Base-by-base conservation (phyloP, 1,139 yeast genomes). In the Geotrichum cucujoidarum region DNA sequence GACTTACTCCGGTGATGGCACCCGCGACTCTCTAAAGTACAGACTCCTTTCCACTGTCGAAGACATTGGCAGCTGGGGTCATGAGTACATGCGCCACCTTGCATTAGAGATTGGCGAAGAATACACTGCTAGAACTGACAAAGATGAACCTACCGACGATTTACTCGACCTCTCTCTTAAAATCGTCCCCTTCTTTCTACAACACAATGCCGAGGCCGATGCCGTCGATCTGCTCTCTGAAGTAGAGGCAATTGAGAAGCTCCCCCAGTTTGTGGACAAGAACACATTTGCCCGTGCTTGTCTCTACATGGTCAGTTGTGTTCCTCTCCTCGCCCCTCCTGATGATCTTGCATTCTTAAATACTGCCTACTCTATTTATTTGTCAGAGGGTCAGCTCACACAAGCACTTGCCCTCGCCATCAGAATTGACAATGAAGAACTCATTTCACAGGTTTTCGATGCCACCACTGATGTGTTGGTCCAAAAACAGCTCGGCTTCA, bases 161-260 rank as follows among this genome's bases (percentile, higher is more conserved):
- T 73, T 94, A 57, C 68, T 84, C 48, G 73, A 75, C 41, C 75
- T 92, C 56, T 78, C 95, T 2, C 69, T 87, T 57, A 78, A 83
- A 58, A 83, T 94, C 60, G 92, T 87, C 31, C 96, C 97, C 25
- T 86, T 83, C 61, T 92, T 92, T 70, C 75, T 92, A 59, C 82
- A 86, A 61, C 97, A 92, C 69, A 92, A 94, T 65, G 98, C 97
- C 32, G 98, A 94, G 69, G 96, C 97, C 8, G 99, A 92, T 65
- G 98, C 98, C 1, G 95, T 92, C 27, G 99, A 92, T 69, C 73
- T 92, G 58, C 74, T 94, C 57, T 73, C 89, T 52, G 98, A 92
- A 68, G 78, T 92, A 51, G 98, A 92, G 68, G 75, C 81, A 49
- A 84, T 92, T 59, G 95, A 87, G 61, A 79, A 81, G 62, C 73